Percentiles rank a stretch among this genome's conserved stretches.
Conservation (phyloP, 306 rosid species). For the Acacia acuminata region DNA sequence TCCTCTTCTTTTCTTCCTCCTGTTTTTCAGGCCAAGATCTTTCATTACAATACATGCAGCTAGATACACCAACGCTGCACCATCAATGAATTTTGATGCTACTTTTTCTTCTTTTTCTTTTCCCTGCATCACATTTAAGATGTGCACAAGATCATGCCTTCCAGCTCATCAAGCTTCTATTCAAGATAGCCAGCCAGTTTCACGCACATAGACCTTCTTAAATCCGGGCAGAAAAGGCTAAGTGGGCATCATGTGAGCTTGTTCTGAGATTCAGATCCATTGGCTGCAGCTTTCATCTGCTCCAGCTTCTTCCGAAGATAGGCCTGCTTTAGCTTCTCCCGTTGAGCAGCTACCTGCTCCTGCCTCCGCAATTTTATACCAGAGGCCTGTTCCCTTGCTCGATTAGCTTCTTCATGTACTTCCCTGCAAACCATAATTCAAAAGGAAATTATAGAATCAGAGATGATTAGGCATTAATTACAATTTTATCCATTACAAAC, state of each 20-base stretch:
- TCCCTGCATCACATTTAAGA: constrained; percentile 11
- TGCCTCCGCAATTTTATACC: constrained; percentile 74
- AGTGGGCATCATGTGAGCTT: constrained; percentile 27
- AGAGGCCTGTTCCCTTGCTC: constrained; percentile 79
- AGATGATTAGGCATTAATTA: neutral
- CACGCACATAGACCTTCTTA: neutral
- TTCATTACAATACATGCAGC: no score
- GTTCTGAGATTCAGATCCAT: constrained; percentile 41
- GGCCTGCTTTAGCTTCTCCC: constrained; percentile 81
- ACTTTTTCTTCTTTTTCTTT: neutral
- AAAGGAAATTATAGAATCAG: constrained; percentile 16
- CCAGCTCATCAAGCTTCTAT: neutral
- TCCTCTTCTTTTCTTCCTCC: neutral
- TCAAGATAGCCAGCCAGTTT: neutral
- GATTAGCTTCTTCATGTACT: constrained; percentile 88
- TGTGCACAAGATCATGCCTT: neutral
- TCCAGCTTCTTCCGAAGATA: constrained; percentile 82
- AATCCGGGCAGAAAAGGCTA: neutral
- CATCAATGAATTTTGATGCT: neutral
- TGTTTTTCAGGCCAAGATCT: no score
- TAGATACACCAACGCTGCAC: neutral
- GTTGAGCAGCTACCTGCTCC: constrained; percentile 69
- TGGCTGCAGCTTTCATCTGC: constrained; percentile 70
- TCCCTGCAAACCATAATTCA: constrained; percentile 60
- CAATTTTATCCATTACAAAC: neutral